A percentile compares a stretch with the other conserved stretches of the same genome.
phyloP scores from a whole-genome alignment of 2,329 filamentous ascomycete genomes.

The Akanthomyces lecanii region DNA sequence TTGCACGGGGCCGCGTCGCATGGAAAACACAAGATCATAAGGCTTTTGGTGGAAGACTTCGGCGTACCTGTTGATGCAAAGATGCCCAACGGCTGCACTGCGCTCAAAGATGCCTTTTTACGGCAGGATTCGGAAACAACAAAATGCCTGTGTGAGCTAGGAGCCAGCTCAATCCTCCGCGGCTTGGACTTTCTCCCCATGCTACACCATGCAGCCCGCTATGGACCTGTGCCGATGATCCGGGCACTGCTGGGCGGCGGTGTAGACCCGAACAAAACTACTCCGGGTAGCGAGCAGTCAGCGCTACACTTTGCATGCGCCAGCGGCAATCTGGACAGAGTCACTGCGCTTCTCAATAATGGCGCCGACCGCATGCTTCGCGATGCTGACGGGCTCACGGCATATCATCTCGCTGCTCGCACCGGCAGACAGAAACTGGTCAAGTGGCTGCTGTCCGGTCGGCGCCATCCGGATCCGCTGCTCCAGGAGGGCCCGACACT shows the following conservation, averaged over 20 bases:
- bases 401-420: background rate
- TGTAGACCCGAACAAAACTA: background rate
- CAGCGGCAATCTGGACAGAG: background rate
- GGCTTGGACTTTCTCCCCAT: background rate
- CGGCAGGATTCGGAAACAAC: background rate
- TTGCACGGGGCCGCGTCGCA: background rate
- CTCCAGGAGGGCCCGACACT: background rate
- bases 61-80: background rate
- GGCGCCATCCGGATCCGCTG: background rate
- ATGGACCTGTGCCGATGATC: background rate
- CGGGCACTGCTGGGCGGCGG: background rate
- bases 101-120: background rate
- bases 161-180: background rate
- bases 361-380: background rate
- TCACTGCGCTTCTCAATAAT: background rate
- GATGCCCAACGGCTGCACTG: background rate
- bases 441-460: background rate
- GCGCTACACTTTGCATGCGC: background rate
- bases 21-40: background rate
- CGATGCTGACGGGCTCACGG: background rate
- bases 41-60: background rate
- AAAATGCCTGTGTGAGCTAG: background rate
- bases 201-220: background rate
- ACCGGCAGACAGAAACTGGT: background rate
- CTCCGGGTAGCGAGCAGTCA: background rate